Evolutionary conservation across 1,284 basidiomycete genomes (phyloP).

Genomic region (Schizopora paradoxa): DNA sequence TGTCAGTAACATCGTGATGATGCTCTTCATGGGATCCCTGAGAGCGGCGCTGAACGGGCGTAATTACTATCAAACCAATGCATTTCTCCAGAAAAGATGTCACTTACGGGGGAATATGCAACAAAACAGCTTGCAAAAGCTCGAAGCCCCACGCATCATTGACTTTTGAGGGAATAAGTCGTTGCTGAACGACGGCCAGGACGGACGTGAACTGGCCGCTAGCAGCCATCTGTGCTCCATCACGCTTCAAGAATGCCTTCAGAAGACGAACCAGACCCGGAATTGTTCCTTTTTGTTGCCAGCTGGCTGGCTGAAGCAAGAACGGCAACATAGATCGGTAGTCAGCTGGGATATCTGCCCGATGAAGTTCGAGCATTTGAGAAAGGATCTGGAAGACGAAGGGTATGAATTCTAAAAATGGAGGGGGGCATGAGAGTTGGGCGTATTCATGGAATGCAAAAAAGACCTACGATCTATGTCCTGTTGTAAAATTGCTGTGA

Average conservation of each 20-base stretch:
- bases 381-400: conserved; percentile 97
- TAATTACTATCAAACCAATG: background rate
- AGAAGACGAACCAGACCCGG: conserved; percentile 90
- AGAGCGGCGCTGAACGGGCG: conserved; percentile 49
- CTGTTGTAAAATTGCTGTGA: conserved; percentile 83
- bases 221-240: conserved; percentile 63
- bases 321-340: conserved; percentile 82
- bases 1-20: conserved; percentile 80
- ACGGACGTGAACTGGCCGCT: conserved; percentile 75
- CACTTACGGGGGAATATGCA: conserved; percentile 69
- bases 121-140: conserved; percentile 75
- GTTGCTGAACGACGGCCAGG: conserved; percentile 88
- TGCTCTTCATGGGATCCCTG: conserved; percentile 69
- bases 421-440: background rate
- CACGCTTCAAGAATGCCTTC: conserved; percentile 78
- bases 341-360: conserved; percentile 59
- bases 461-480: conserved; percentile 79
- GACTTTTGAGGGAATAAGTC: conserved; percentile 80
- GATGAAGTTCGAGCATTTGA: conserved; percentile 90
- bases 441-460: background rate
- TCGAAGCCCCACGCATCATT: conserved; percentile 94
- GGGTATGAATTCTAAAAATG: conserved; percentile 83
- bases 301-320: conserved; percentile 81
- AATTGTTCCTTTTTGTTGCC: conserved; percentile 95
- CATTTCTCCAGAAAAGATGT: background rate